Evolutionary conservation across 2,329 filamentous ascomycete species (phyloP).

Genomic region (Cephalotrichum gorgonifer): DNA sequence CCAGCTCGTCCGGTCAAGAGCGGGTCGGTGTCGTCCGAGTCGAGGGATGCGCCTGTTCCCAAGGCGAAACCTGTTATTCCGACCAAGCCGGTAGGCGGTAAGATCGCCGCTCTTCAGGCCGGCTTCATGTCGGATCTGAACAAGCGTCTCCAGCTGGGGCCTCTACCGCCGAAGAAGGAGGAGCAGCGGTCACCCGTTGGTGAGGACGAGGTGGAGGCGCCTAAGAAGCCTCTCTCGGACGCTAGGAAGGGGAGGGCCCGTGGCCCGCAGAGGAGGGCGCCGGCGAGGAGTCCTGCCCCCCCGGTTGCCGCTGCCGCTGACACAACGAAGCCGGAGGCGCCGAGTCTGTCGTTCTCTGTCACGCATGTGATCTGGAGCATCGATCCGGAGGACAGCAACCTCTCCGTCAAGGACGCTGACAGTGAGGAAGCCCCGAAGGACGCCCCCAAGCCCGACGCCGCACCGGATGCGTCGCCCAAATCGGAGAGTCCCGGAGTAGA

Average conservation of each 20-base stretch:
- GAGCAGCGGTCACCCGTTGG: slow-evolving; percentile 50
- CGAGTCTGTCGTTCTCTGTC: slow-evolving; percentile 34
- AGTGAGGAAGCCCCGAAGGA: not conserved
- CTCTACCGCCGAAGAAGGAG: slow-evolving; percentile 68
- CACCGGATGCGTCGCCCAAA: slow-evolving; percentile 4
- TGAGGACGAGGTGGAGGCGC: slow-evolving; percentile 41
- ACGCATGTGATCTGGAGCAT: slow-evolving; percentile 42
- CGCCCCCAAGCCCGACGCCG: not conserved
- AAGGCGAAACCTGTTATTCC: slow-evolving; percentile 82
- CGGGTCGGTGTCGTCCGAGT: slow-evolving; percentile 14
- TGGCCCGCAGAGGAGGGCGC: slow-evolving; percentile 70
- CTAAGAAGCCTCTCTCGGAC: slow-evolving; percentile 59
- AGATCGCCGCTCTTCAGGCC: slow-evolving; percentile 84
- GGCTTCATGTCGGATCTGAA: slow-evolving; percentile 92
- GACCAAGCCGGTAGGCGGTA: slow-evolving; percentile 51
- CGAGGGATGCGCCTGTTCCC: slow-evolving; percentile 10
- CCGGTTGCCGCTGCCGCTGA: slow-evolving; percentile 17
- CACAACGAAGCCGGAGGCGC: slow-evolving; percentile 14
- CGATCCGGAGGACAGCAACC: slow-evolving; percentile 35
- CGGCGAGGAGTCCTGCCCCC: slow-evolving; percentile 37
- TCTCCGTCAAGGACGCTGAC: slow-evolving; percentile 23
- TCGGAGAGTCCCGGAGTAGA: slow-evolving; percentile 13
- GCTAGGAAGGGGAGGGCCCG: slow-evolving; percentile 83
- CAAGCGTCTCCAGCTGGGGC: slow-evolving; percentile 76
- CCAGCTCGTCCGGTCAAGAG: slow-evolving; percentile 54